Evolutionary conservation across 2,329 filamentous ascomycete genomes (phyloP), one percentile per base, ranked within the genome.

Genomic region (Exserohilum rostratum): DNA sequence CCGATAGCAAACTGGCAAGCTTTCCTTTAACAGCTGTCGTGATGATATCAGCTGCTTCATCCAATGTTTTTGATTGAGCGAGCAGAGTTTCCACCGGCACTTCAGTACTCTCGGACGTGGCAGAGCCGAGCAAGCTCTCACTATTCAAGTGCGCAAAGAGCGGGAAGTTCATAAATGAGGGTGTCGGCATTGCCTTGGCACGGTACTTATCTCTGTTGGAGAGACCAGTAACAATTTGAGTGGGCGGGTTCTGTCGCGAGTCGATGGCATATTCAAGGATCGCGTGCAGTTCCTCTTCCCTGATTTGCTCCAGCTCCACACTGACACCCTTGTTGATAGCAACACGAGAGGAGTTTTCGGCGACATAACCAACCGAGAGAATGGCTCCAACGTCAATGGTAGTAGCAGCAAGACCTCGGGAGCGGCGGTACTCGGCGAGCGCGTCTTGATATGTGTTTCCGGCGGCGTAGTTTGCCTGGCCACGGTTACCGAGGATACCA

Each of bases 401-500:
- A 6, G 20, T 35, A 5, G 48, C 48, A 10, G 30, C 13, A n/a
- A 44, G 40, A 5, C 37, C 37, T 25, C n/a, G 40, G 1, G 42
- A 38, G 9, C 17, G 33, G 1, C 50, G 50, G 15, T 45, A 35
- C 22, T 50, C 55, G 6, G 59, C 61, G 3, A 65, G 42, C 1
- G 46, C 46, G 5, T 55, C 52, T 29, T 46, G 39, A 22, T 40
- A 55, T 2, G 46, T 55, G 33, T 45, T 46, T 5, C 40, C 52
- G 3, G 46, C 33, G 3, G 46, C 46, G 5, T 55, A 55, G 39
- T 54, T 54, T 12, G 46, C 39, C 20, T 50, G 52, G 10, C 39
- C 52, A 0, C 22, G 25, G 15, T 50, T 39, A 3, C 52, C 52
- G 6, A 35, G 17, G 4, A 66, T 46, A 3, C 61, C 66, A 5